Conservation (phyloP, 306 rosid species). For the Rosa chinensis region DNA sequence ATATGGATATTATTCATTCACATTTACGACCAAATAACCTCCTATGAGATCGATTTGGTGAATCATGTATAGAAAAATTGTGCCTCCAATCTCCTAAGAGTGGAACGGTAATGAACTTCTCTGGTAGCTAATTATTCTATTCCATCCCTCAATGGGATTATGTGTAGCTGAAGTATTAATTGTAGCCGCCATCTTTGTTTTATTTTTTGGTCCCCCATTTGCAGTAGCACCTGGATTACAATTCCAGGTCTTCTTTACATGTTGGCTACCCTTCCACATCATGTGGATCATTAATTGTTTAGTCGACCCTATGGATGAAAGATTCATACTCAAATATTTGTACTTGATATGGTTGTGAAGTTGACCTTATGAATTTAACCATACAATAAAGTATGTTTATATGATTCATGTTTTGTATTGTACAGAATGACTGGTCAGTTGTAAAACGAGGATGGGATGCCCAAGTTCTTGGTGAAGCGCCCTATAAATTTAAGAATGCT, state of each 20-base stretch:
- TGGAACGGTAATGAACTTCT: neutral
- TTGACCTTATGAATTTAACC: neutral
- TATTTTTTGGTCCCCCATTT: neutral
- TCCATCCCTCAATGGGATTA: neutral
- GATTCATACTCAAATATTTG: neutral
- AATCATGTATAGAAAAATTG: neutral
- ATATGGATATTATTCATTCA: neutral
- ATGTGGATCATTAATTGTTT: neutral
- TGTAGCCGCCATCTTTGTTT: neutral
- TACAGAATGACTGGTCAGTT: slow-evolving; percentile 95
- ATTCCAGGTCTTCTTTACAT: neutral
- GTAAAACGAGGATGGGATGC: slow-evolving; percentile 99
- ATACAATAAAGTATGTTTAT: neutral
- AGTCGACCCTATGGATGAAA: neutral
- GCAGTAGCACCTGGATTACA: neutral
- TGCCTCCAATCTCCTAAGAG: neutral
- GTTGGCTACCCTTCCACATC: neutral
- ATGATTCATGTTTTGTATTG: neutral
- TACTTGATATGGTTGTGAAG: neutral
- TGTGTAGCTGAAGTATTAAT: neutral
- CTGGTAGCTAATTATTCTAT: neutral
- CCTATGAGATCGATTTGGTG: neutral
- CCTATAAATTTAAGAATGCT: slow-evolving; percentile 66
- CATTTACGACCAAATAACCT: no score
- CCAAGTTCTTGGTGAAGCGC: slow-evolving; percentile 99